Evolutionary conservation across 345 rosid species (phyloP).

Genomic region (Anacardium occidentale): DNA sequence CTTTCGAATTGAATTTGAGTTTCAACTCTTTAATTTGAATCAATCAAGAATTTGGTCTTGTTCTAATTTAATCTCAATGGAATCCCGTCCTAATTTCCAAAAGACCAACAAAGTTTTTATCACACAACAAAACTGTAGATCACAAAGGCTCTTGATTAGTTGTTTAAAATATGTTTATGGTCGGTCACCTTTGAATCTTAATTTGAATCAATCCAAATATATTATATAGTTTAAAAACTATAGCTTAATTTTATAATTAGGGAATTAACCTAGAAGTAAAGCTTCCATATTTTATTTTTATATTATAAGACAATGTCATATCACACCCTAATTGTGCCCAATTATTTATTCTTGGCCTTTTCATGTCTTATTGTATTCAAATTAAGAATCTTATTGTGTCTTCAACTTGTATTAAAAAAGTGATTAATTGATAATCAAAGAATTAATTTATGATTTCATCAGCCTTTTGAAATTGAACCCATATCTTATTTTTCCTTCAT

Average conservation of each 20-base stretch:
- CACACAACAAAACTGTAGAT: not conserved
- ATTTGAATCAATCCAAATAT: not conserved
- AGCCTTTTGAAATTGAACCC: slow-evolving; percentile 2
- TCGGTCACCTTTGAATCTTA: not conserved
- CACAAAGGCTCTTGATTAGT: not conserved
- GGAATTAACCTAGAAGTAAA: no score
- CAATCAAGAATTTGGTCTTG: no score
- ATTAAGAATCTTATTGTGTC: not conserved
- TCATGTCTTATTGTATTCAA: not conserved
- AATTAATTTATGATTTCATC: not conserved
- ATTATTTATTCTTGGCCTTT: not conserved
- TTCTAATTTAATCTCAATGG: no score
- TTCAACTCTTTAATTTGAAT: no score
- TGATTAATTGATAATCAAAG: not conserved
- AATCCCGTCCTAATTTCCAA: no score
- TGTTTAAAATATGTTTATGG: not conserved
- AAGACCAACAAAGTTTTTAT: not conserved
- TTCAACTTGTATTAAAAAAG: slow-evolving; percentile 12
- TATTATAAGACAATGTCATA: no score
- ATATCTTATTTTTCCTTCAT: not conserved
- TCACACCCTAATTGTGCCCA: not conserved
- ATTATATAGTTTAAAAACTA: no score
- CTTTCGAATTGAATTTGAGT: no score
- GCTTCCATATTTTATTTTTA: no score
- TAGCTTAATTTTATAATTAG: no score